Percentiles rank a stretch among this genome's conserved stretches.
Conservation (phyloP, 176 grass and related monocot genomes). For the Musa schizocarpa region DNA sequence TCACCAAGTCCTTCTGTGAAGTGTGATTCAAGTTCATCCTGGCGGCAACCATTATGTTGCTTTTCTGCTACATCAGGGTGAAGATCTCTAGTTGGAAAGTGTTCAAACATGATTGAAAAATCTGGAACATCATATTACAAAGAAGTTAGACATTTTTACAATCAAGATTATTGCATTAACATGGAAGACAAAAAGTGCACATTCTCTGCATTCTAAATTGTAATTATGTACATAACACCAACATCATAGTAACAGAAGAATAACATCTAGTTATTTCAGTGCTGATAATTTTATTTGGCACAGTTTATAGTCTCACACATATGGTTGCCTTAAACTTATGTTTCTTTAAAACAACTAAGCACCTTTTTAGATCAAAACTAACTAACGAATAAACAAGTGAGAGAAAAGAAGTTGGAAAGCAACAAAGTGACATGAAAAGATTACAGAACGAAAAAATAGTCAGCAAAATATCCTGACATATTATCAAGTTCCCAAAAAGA, state of each 20-base stretch:
- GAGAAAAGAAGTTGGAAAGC: too few relatives aligned
- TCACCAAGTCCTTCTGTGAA: slow-evolving; percentile 24
- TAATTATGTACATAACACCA: neutral
- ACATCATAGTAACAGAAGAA: neutral
- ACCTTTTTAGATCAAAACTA: too few relatives aligned
- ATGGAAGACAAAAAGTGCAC: neutral
- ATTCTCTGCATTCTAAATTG: neutral
- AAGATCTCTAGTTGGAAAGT: slow-evolving; percentile 33
- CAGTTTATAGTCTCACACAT: too few relatives aligned
- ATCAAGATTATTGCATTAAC: neutral
- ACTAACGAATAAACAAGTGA: too few relatives aligned
- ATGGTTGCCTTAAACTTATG: too few relatives aligned
- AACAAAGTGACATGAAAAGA: too few relatives aligned
- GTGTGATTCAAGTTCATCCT: slow-evolving; percentile 6
- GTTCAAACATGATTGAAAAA: slow-evolving; percentile 29
- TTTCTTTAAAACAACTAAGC: too few relatives aligned
- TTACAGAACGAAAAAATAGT: too few relatives aligned
- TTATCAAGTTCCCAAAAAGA: too few relatives aligned
- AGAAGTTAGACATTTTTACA: neutral
- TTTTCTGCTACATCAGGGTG: slow-evolving; percentile 22
- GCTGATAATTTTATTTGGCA: too few relatives aligned
- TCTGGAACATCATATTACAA: slow-evolving; percentile 26
- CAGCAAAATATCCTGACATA: too few relatives aligned
- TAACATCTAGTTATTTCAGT: neutral
- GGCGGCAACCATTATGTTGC: slow-evolving; percentile 30